Conservation (phyloP, 768 basidiomycete genomes). For the Tricholoma flavovirens region DNA sequence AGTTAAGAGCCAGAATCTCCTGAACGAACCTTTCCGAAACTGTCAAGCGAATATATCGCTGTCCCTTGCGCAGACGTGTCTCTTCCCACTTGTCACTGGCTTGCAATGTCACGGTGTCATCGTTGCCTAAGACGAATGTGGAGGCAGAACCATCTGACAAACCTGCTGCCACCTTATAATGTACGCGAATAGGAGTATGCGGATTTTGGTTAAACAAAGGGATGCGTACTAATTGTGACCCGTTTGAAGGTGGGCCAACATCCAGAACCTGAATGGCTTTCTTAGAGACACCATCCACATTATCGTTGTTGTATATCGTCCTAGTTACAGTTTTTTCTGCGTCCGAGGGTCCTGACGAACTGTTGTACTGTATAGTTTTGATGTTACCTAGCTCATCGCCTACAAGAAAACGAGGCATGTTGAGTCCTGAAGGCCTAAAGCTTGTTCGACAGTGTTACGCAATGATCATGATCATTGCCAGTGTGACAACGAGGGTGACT, state of each 20-base stretch:
- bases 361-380: slow-evolving; percentile 47
- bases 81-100: slow-evolving; percentile 57
- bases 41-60: slow-evolving; percentile 59
- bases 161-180: slow-evolving; percentile 56
- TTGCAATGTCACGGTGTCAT: slow-evolving; percentile 36
- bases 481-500: too few relatives aligned
- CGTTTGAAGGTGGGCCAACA: slow-evolving; percentile 19
- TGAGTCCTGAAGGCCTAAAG: neutral
- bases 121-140: slow-evolving; percentile 37
- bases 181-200: neutral
- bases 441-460: neutral
- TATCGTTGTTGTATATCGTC: slow-evolving; percentile 21
- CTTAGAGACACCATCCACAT: slow-evolving; percentile 26
- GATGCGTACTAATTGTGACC: slow-evolving; percentile 34
- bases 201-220: neutral
- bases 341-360: slow-evolving; percentile 16
- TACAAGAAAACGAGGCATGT: slow-evolving; percentile 59
- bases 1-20: too few relatives aligned
- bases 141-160: slow-evolving; percentile 54
- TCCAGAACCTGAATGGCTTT: slow-evolving; percentile 30
- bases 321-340: slow-evolving; percentile 25
- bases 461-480: too few relatives aligned
- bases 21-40: slow-evolving; percentile 41
- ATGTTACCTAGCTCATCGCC: slow-evolving; percentile 79
- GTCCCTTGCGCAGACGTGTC: slow-evolving; percentile 43